phyloP scores from a whole-genome alignment of 352 stramenopile genomes.

The Phytophthora constricta region DNA sequence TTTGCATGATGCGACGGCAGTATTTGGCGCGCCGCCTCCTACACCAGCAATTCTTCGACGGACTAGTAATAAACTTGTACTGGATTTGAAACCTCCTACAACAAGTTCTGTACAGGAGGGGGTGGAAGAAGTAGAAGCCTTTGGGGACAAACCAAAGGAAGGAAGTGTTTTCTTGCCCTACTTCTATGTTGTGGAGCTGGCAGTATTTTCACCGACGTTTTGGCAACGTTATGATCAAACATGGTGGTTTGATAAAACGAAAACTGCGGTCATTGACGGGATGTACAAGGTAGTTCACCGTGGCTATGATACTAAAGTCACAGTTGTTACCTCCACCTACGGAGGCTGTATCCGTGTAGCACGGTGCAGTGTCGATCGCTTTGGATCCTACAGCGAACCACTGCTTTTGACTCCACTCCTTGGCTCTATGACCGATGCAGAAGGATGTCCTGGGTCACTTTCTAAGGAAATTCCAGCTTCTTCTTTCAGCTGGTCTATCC shows the following conservation, averaged over 20 bases:
- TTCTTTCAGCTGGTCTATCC: conserved; percentile 8
- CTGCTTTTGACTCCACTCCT: conserved; percentile 54
- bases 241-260: conserved; percentile 86
- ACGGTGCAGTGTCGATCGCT: conserved; percentile 58
- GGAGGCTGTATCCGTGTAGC: conserved; percentile 67
- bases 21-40: conserved; percentile 6
- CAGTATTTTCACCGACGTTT: conserved; percentile 69
- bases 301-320: conserved; percentile 46
- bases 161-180: conserved; percentile 39
- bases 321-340: conserved; percentile 55
- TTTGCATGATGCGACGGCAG: conserved; percentile 7
- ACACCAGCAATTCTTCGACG: conserved; percentile 21
- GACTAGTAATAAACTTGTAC: conserved; percentile 22
- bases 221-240: conserved; percentile 78
- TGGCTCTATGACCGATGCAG: background rate
- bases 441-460: background rate
- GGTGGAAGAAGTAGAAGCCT: background rate
- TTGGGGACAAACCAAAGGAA: conserved; percentile 3
- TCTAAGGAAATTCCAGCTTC: background rate
- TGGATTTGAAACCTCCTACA: conserved; percentile 16
- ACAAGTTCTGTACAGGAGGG: background rate
- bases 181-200: conserved; percentile 73
- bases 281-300: conserved; percentile 70
- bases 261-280: conserved; percentile 60
- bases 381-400: conserved; percentile 55